Conservation (phyloP, 805 yeast species). For the Yarrowia divulgata region DNA sequence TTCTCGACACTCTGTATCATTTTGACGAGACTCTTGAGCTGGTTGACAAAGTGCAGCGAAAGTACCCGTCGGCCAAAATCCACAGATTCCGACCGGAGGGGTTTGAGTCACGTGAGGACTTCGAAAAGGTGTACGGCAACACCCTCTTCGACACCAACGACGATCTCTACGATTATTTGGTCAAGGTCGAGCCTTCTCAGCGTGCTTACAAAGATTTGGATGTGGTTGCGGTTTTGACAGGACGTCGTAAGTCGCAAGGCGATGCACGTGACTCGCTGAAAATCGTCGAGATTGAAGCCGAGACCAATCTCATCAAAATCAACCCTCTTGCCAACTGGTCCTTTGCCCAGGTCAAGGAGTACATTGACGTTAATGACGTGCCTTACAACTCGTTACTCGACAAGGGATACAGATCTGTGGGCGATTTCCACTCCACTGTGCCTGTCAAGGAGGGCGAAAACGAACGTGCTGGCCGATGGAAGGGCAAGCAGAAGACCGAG, state of each 20-base stretch:
- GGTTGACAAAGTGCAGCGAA: conserved; percentile 62
- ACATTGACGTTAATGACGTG: conserved; percentile 72
- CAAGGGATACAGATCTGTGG: conserved; percentile 87
- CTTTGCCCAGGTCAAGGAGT: conserved; percentile 71
- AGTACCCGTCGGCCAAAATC: conserved; percentile 63
- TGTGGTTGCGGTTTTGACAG: conserved; percentile 89
- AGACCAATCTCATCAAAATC: conserved; percentile 77
- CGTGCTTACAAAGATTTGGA: conserved; percentile 77
- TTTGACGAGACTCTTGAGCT: conserved; percentile 91
- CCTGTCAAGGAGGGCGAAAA: conserved; percentile 93
- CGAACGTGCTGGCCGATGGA: conserved; percentile 97
- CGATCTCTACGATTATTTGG: conserved; percentile 78
- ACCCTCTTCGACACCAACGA: conserved; percentile 86
- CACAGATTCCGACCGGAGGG: conserved; percentile 74
- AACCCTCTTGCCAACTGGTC: conserved; percentile 89
- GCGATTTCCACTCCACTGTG: conserved; percentile 93
- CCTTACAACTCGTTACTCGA: conserved; percentile 87
- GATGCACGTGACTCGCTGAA: conserved; percentile 76
- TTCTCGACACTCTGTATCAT: conserved; percentile 89
- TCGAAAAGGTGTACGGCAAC: conserved; percentile 72
- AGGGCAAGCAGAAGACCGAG: conserved; percentile 89
- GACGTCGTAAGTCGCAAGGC: conserved; percentile 90
- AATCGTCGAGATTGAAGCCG: conserved; percentile 75
- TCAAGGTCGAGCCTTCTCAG: conserved; percentile 90
- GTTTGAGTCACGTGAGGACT: conserved; percentile 64